phyloP scores from a whole-genome alignment of 1,284 basidiomycete species.

The Coniferiporia sulphurascens region DNA sequence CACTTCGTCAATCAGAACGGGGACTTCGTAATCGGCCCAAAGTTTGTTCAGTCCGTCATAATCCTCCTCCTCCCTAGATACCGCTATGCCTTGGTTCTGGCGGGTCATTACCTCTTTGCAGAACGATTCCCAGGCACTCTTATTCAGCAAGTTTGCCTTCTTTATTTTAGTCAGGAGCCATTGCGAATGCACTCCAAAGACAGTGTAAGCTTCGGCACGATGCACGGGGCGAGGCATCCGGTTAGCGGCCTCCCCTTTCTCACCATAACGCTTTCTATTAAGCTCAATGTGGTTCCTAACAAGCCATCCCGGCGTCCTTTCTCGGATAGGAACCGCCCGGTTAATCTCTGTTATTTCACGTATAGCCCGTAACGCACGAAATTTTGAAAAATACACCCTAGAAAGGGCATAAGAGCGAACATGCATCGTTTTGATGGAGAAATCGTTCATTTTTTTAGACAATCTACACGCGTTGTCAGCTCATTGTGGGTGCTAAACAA shows the following conservation, averaged over 20 bases:
- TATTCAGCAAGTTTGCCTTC: slow-evolving; percentile 4
- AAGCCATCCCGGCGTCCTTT: slow-evolving; percentile 13
- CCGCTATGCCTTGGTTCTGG: not conserved
- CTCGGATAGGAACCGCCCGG: not conserved
- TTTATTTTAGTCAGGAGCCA: slow-evolving; percentile 1
- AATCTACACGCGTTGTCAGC: not conserved
- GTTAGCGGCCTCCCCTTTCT: not conserved
- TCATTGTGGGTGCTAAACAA: not conserved
- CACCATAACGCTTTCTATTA: not conserved
- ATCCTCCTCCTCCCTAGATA: not conserved
- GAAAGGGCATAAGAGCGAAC: slow-evolving; percentile 5
- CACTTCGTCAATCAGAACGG: not conserved
- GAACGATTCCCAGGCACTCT: not conserved
- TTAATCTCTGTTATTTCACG: not conserved
- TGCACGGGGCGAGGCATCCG: slow-evolving; percentile 5
- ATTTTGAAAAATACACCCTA: slow-evolving; percentile 13
- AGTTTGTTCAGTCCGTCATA: slow-evolving; percentile 3
- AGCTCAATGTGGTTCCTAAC: slow-evolving; percentile 3
- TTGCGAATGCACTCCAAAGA: slow-evolving; percentile 2
- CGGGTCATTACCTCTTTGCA: not conserved
- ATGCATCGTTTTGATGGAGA: slow-evolving; percentile 2
- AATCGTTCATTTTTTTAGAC: not conserved
- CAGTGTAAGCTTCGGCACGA: slow-evolving; percentile 11
- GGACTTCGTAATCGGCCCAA: slow-evolving; percentile 1
- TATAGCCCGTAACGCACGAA: not conserved